Conservation (phyloP, 2,329 filamentous ascomycete genomes). For the Acephala macrosclerotiorum region DNA sequence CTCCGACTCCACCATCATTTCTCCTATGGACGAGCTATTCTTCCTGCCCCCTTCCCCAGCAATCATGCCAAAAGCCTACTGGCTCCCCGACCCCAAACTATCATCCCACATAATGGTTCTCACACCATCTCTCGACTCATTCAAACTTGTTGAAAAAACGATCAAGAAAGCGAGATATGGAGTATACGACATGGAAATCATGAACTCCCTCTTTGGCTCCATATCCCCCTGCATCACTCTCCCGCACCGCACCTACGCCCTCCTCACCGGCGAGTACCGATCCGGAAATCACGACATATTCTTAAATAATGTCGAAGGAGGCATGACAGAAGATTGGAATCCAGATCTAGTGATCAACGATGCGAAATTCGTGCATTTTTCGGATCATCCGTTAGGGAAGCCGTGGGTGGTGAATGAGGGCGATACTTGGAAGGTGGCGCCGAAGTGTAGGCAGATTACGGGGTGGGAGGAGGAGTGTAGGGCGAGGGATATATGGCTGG, state of each 20-base stretch:
- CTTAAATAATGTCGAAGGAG: conserved; percentile 49
- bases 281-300: conserved; percentile 49
- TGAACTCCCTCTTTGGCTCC: conserved; percentile 36
- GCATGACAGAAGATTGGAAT: conserved; percentile 56
- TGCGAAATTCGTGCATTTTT: conserved; percentile 66
- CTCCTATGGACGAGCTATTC: conserved; percentile 67
- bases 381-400: conserved; percentile 65
- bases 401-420: conserved; percentile 55
- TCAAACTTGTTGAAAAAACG: conserved; percentile 45
- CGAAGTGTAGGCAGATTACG: conserved; percentile 30
- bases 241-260: conserved; percentile 61
- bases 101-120: conserved; percentile 65
- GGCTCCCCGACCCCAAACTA: conserved; percentile 56
- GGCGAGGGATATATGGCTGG: conserved; percentile 8
- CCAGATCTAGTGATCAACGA: conserved; percentile 56
- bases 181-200: conserved; percentile 67
- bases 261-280: conserved; percentile 65
- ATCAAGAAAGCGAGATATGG: conserved; percentile 33
- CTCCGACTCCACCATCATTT: conserved; percentile 38
- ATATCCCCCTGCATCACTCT: conserved; percentile 56
- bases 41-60: conserved; percentile 58
- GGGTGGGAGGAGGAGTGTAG: conserved; percentile 25
- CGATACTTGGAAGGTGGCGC: conserved; percentile 24
- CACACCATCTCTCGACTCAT: conserved; percentile 60
- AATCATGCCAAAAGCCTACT: conserved; percentile 69